Conservation (phyloP, 179 eudicot genomes). For the Gypsophila paniculata region DNA sequence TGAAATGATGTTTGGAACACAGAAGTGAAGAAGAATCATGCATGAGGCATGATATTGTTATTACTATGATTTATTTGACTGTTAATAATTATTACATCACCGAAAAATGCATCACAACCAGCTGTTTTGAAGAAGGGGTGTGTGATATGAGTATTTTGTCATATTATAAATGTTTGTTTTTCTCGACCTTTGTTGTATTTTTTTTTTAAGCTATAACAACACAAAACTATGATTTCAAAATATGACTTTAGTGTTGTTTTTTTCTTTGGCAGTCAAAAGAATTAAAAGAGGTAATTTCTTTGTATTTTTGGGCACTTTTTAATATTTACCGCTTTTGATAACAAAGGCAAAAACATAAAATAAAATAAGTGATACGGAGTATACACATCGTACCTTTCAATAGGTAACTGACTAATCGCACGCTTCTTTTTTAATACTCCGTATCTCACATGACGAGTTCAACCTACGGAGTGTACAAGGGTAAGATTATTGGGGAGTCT, state of each 20-base stretch:
- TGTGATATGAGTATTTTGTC: neutral
- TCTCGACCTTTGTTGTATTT: too few species aligned
- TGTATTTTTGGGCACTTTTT: neutral
- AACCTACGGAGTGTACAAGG: too few species aligned
- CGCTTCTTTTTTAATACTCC: too few species aligned
- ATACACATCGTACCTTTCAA: too few species aligned
- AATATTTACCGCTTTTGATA: neutral
- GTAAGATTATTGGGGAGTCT: too few species aligned
- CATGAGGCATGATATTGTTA: constrained; percentile 20
- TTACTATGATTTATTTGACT: constrained; percentile 1
- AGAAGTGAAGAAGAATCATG: constrained; percentile 27
- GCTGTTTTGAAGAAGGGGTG: constrained; percentile 17
- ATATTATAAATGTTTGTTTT: neutral
- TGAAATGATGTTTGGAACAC: constrained; percentile 9
- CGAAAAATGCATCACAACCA: constrained; percentile 22
- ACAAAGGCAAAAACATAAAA: constrained; percentile 4
- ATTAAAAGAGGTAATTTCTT: neutral
- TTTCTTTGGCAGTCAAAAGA: neutral
- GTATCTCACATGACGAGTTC: too few species aligned
- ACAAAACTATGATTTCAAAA: neutral
- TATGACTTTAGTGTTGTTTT: neutral
- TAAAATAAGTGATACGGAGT: too few species aligned
- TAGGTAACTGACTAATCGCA: too few species aligned
- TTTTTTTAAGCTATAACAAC: neutral
- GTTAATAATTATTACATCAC: constrained; percentile 18